Evolutionary conservation across 768 basidiomycete genomes (phyloP).

Genomic region (Polyporus arcularius): DNA sequence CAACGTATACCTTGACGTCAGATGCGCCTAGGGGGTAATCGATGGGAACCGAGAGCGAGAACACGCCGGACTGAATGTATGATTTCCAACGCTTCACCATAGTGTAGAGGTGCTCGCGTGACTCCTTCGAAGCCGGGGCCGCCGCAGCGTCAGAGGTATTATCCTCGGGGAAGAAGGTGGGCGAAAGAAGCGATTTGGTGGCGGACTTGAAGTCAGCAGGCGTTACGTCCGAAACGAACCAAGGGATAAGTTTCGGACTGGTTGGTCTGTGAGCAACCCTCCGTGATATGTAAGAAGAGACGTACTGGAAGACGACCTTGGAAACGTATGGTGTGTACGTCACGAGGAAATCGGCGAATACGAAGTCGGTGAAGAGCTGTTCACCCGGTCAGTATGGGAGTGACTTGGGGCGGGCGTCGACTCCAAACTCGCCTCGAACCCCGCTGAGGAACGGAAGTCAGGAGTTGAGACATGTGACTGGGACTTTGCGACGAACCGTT

Average conservation of each 20-base stretch:
- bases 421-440: slow-evolving; percentile 70
- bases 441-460: slow-evolving; percentile 50
- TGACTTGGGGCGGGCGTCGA: too few relatives aligned
- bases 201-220: slow-evolving; percentile 77
- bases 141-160: slow-evolving; percentile 18
- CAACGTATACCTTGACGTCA: slow-evolving; percentile 26
- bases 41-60: slow-evolving; percentile 68
- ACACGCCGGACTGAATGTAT: slow-evolving; percentile 71
- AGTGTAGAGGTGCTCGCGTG: slow-evolving; percentile 46
- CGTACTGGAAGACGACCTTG: slow-evolving; percentile 89
- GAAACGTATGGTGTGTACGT: slow-evolving; percentile 84
- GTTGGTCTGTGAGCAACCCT: background rate
- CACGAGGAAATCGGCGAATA: slow-evolving; percentile 91
- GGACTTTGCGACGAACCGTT: slow-evolving; percentile 56
- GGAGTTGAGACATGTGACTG: background rate
- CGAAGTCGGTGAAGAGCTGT: slow-evolving; percentile 89
- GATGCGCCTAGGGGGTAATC: slow-evolving; percentile 59
- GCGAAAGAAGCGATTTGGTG: slow-evolving; percentile 58
- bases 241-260: slow-evolving; percentile 92
- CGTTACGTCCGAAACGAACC: slow-evolving; percentile 96
- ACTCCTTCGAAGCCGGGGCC: slow-evolving; percentile 29
- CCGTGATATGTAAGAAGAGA: background rate
- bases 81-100: slow-evolving; percentile 73
- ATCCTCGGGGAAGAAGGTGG: slow-evolving; percentile 56
- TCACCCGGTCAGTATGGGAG: background rate